phyloP scores from a whole-genome alignment of 108 stramenopile species.

The Cyclotella kingstonii region DNA sequence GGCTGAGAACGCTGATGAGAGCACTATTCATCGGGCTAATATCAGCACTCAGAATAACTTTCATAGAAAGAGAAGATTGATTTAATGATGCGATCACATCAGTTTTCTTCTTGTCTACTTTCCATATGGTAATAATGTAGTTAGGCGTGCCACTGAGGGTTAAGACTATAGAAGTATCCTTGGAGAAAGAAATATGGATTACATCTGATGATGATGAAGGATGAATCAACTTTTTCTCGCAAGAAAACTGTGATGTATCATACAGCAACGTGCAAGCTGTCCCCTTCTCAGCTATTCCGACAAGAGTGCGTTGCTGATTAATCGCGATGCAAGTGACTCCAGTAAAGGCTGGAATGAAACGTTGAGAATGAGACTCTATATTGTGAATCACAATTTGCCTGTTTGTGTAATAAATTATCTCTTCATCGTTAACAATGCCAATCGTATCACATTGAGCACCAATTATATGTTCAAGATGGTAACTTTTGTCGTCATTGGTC shows the following conservation, averaged over 20 bases:
- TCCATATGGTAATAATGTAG: not conserved
- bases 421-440: not conserved
- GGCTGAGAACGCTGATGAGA: not conserved
- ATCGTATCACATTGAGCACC: not conserved
- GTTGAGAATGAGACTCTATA: constrained; percentile 2
- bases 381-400: not conserved
- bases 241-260: not conserved
- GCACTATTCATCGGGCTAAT: constrained; percentile 1
- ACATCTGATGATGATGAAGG: not conserved
- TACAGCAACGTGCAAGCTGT: not conserved
- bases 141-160: not conserved
- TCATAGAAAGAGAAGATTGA: not conserved
- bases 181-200: not conserved
- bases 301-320: not conserved
- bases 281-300: constrained; percentile 6
- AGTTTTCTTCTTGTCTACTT: not conserved
- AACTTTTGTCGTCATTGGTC: not conserved
- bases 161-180: not conserved
- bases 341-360: constrained; percentile 9
- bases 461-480: constrained; percentile 8
- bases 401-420: constrained; percentile 1
- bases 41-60: not conserved
- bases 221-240: not conserved
- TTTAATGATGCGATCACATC: not conserved
- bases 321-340: constrained; percentile 2